Percentiles rank a stretch among this genome's conserved stretches.
Conservation (phyloP, 129 eudicot genomes). For the Escallonia herrerae region DNA sequence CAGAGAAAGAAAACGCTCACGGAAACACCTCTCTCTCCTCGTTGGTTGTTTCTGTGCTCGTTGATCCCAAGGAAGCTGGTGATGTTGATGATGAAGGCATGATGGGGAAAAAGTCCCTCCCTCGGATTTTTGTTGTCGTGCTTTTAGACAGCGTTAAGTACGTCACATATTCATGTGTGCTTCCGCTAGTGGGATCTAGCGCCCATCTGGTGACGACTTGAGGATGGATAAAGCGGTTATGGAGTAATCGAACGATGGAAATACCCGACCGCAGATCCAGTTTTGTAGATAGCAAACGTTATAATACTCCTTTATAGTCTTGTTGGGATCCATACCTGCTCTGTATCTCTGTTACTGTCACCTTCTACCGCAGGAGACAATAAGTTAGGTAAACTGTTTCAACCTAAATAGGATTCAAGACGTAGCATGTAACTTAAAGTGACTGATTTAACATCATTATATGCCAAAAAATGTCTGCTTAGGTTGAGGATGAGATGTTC, state of each 20-base stretch:
- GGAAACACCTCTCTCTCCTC: slow-evolving; percentile 44
- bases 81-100: slow-evolving; percentile 64
- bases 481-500: too few relatives aligned
- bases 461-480: too few relatives aligned
- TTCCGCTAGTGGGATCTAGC: slow-evolving; percentile 65
- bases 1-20: slow-evolving; percentile 37
- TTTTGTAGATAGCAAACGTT: slow-evolving; percentile 31
- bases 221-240: slow-evolving; percentile 12
- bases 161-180: slow-evolving; percentile 94
- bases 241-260: neutral
- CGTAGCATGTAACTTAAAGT: too few relatives aligned
- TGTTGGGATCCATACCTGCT: neutral
- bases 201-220: slow-evolving; percentile 64
- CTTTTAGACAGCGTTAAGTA: slow-evolving; percentile 88
- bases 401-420: too few relatives aligned
- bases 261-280: slow-evolving; percentile 1
- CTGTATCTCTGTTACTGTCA: neutral
- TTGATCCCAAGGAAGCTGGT: slow-evolving; percentile 85
- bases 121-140: slow-evolving; percentile 90
- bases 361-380: neutral
- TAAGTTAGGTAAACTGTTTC: too few relatives aligned
- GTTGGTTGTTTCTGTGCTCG: slow-evolving; percentile 90
- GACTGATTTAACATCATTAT: too few relatives aligned
- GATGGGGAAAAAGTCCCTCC: slow-evolving; percentile 61
- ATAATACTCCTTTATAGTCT: slow-evolving; percentile 8